A percentile compares a stretch with the other conserved stretches of the same genome.
phyloP scores from a whole-genome alignment of 495 filamentous ascomycete species.

The Talaromyces ruber region DNA sequence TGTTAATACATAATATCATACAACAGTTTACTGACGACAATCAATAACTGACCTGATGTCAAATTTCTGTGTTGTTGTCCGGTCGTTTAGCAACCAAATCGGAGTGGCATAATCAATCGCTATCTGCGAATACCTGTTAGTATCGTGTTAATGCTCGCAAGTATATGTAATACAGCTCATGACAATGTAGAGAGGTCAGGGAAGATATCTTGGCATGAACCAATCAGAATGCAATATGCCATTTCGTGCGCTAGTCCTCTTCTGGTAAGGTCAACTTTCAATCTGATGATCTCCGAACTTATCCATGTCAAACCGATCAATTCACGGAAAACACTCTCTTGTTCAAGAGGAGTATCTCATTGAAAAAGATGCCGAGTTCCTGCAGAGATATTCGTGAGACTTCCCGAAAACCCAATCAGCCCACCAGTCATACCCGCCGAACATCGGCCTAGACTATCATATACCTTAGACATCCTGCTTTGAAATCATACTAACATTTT shows the following conservation, averaged over 20 bases:
- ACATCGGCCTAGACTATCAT: background rate
- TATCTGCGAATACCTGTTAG: no score
- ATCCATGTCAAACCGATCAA: background rate
- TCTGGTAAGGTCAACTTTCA: background rate
- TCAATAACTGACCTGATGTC: no score
- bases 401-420: background rate
- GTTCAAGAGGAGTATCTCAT: background rate
- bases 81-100: no score
- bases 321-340: background rate
- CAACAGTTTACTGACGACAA: no score
- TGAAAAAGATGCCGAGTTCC: conserved; percentile 73
- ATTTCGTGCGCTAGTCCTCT: background rate
- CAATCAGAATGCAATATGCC: background rate
- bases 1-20: no score
- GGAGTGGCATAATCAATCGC: no score
- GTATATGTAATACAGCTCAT: background rate
- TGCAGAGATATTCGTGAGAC: conserved; percentile 90
- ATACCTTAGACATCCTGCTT: conserved; percentile 4
- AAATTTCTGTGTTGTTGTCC: no score
- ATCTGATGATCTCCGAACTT: background rate
- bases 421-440: background rate
- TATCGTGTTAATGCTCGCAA: no score
- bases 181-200: background rate
- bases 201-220: background rate
- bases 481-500: background rate